These are phyloP conservation scores for Piper longum DNA, from an alignment of 164 flowering plant species.

Conservation along the genomic window DNA sequence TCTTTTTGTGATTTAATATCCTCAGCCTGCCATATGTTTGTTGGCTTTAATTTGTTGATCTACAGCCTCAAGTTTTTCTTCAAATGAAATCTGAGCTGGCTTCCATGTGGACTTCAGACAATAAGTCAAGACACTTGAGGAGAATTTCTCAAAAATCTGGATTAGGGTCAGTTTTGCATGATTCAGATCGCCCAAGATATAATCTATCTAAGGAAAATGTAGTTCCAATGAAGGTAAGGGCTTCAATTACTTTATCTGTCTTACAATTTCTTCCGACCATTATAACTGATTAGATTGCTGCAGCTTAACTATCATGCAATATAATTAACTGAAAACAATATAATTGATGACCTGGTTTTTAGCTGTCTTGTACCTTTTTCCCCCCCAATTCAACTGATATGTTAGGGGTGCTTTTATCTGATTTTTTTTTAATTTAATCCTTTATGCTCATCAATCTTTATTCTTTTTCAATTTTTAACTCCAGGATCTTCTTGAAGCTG, in stretches of 20 bases:
- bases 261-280: neutral
- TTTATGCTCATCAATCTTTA: neutral
- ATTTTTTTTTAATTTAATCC: neutral
- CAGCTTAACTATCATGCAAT: too few species aligned
- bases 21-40: neutral
- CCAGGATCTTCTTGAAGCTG: constrained; percentile 91
- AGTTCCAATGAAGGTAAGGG: constrained; percentile 43
- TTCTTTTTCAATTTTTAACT: constrained; percentile 1
- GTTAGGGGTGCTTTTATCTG: too few species aligned
- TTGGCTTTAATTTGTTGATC: neutral
- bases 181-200: constrained; percentile 17
- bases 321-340: too few species aligned
- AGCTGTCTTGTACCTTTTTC: too few species aligned
- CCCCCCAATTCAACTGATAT: too few species aligned
- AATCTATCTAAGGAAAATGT: constrained; percentile 21
- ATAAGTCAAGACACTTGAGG: constrained; percentile 32
- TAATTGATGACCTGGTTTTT: too few species aligned
- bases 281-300: neutral
- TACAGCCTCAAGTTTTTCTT: constrained; percentile 65
- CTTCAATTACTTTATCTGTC: neutral
- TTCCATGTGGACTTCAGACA: constrained; percentile 63
- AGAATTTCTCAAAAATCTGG: constrained; percentile 29
- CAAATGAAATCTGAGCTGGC: constrained; percentile 77
- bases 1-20: neutral
- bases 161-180: constrained; percentile 14